Evolutionary conservation across 2,329 filamentous ascomycete genomes (phyloP).

Genomic region (Escovopsis sp.): DNA sequence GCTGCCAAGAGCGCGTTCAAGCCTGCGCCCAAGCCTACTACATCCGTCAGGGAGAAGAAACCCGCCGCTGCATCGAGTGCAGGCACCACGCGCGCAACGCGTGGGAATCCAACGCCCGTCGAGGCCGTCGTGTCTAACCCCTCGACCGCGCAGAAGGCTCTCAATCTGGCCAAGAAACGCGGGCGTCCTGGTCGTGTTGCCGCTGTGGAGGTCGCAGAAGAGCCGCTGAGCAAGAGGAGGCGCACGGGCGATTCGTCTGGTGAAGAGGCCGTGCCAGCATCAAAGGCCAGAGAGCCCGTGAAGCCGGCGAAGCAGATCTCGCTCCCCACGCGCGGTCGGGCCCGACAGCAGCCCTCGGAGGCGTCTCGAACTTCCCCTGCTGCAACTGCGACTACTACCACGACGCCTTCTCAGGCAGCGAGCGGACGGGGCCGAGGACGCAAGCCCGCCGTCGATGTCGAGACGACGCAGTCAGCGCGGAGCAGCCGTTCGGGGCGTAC

Average conservation of each 20-base stretch:
- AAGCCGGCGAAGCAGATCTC: neutral
- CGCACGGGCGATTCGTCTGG: neutral
- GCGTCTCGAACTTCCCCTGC: no score
- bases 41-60: no score
- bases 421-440: neutral
- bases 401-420: neutral
- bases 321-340: neutral
- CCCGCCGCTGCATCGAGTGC: no score
- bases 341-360: no score
- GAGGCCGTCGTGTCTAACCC: no score
- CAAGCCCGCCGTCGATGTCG: neutral
- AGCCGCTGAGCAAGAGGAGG: constrained; percentile 1
- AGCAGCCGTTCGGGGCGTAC: no score
- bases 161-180: neutral
- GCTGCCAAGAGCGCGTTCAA: neutral
- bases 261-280: no score
- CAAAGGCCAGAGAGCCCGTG: no score
- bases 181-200: neutral
- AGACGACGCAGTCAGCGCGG: no score
- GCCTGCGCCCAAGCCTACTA: neutral
- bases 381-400: neutral
- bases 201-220: neutral
- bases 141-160: no score
- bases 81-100: no score
- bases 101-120: no score